Evolutionary conservation across 169 alveolate species (phyloP), one percentile per base, ranked within the genome.

Genomic region (Besnoitia besnoiti): DNA sequence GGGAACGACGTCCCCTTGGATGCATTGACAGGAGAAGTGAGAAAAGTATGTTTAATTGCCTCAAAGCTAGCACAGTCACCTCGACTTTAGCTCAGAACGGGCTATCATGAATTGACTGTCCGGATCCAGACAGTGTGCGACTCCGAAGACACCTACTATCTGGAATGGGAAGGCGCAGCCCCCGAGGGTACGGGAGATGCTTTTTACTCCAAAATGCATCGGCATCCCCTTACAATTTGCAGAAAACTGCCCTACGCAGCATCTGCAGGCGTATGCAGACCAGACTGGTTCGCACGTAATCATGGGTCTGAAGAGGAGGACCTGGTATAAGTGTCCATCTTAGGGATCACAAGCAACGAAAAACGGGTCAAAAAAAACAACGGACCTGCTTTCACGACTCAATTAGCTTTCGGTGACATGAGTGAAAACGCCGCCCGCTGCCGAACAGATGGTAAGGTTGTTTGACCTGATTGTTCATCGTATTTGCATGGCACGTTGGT

Each of bases 81-180:
- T 67, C 5, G 12, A 2, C 33, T 0, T n/a, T 21, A 67, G 80
- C 24, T 67, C 40, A 24, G 46, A 16, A 67, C 80, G 4, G 80
- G 80, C 19, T 37, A 67, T 44, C 80, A 67, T 16, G 80, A 24
- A 8, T 67, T 67, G 46, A 67, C 80, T 0, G 80, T 67, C 27
- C 40, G 80, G 21, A 67, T 67, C 24, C 80, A 67, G 46, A 67
- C 80, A 24, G 40, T 67, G 47, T 67, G 80, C 5, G 80, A 67
- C 80, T 67, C 80, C 0, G 80, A 67, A 67, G 80, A 67, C 40
- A 67, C 80, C 46, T 67, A 67, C 33, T 67, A n/a, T 67, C 33
- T 35, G 40, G 80, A 67, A 44, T n/a, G 47, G 47, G 80, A n/a
- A 35, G 33, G 24, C 44, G 80, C 47, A 8, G 46, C 24, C 40